Conservation (phyloP, 805 yeast species). For the Sporopachydermia lactativora region DNA sequence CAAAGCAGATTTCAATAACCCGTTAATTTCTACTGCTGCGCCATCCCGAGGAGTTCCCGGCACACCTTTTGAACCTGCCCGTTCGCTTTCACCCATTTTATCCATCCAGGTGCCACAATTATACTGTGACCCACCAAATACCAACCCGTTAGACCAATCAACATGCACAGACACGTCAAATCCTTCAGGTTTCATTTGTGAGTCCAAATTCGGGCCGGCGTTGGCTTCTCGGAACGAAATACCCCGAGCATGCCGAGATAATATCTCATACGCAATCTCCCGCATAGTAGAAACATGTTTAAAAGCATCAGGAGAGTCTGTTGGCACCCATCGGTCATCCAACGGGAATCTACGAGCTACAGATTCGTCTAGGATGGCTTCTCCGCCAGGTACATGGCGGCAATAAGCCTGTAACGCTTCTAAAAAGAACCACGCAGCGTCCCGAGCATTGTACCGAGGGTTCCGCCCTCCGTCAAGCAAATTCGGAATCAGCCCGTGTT, state of each 20-base stretch:
- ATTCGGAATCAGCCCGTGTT: slow-evolving; percentile 93
- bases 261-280: slow-evolving; percentile 71
- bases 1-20: slow-evolving; percentile 69
- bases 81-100: slow-evolving; percentile 91
- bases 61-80: slow-evolving; percentile 73
- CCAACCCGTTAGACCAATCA: slow-evolving; percentile 81
- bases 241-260: slow-evolving; percentile 81
- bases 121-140: slow-evolving; percentile 82
- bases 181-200: slow-evolving; percentile 88
- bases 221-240: slow-evolving; percentile 86
- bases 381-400: slow-evolving; percentile 53
- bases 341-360: slow-evolving; percentile 79
- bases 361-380: slow-evolving; percentile 46
- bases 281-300: slow-evolving; percentile 52
- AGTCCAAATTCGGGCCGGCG: slow-evolving; percentile 79
- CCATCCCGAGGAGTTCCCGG: slow-evolving; percentile 99
- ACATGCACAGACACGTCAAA: slow-evolving; percentile 70
- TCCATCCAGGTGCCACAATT: slow-evolving; percentile 99
- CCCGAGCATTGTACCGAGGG: slow-evolving; percentile 92
- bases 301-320: slow-evolving; percentile 64
- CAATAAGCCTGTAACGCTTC: slow-evolving; percentile 84
- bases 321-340: slow-evolving; percentile 65
- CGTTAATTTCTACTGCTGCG: slow-evolving; percentile 87
- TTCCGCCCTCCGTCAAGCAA: slow-evolving; percentile 83
- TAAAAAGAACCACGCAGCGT: slow-evolving; percentile 90